Percentiles rank a stretch among this genome's conserved stretches.
Conservation (phyloP, 2,329 filamentous ascomycete genomes). For the Penicillium palitans region DNA sequence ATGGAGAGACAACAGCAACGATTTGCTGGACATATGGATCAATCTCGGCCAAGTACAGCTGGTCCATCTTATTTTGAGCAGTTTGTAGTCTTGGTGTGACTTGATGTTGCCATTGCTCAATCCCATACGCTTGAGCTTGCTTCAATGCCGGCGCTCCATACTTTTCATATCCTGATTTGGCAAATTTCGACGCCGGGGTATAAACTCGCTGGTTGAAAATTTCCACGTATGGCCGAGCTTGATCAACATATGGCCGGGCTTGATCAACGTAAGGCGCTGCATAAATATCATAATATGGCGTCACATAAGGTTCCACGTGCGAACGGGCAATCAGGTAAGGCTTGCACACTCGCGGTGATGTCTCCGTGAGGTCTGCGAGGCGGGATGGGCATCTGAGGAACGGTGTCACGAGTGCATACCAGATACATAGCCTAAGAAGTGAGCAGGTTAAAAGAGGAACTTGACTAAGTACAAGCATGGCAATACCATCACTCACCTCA, state of each 20-base stretch:
- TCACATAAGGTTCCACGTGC: slow-evolving; percentile 70
- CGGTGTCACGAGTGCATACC: slow-evolving; percentile 81
- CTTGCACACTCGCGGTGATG: slow-evolving; percentile 76
- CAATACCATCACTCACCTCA: slow-evolving; percentile 33
- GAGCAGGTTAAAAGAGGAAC: slow-evolving; percentile 11
- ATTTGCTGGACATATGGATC: slow-evolving; percentile 71
- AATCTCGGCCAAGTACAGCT: slow-evolving; percentile 69
- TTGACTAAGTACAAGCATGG: slow-evolving; percentile 5
- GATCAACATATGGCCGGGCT: slow-evolving; percentile 72
- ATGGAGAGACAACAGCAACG: slow-evolving; percentile 63
- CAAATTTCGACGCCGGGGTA: slow-evolving; percentile 65
- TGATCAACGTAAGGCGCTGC: slow-evolving; percentile 78
- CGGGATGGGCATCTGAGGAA: slow-evolving; percentile 79
- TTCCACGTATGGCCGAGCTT: slow-evolving; percentile 70
- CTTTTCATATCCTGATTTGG: slow-evolving; percentile 60
- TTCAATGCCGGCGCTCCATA: slow-evolving; percentile 74
- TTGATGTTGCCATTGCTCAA: slow-evolving; percentile 74
- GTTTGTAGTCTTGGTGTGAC: slow-evolving; percentile 72
- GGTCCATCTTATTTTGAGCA: slow-evolving; percentile 61
- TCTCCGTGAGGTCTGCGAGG: slow-evolving; percentile 64
- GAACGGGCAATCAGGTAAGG: slow-evolving; percentile 69
- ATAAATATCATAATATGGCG: slow-evolving; percentile 84
- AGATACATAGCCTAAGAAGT: slow-evolving; percentile 67
- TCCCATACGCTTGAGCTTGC: slow-evolving; percentile 65
- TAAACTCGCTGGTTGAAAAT: slow-evolving; percentile 62